phyloP scores from a whole-genome alignment of 2,329 filamentous ascomycete genomes.

The Calonectria honghensis region DNA sequence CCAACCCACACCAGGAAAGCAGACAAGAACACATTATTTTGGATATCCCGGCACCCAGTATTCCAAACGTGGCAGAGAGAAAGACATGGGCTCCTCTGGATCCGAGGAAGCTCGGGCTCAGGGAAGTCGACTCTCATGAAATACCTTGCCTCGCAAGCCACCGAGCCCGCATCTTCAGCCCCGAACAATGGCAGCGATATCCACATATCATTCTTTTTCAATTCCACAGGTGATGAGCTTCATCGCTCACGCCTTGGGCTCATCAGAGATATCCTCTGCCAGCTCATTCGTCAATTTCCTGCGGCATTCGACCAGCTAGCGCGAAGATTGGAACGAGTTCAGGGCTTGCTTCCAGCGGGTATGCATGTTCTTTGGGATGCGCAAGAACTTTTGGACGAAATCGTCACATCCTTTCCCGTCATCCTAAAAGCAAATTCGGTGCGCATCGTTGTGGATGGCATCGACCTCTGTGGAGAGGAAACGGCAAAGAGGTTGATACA shows the following conservation, averaged over 20 bases:
- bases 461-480: constrained; percentile 21
- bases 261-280: constrained; percentile 14
- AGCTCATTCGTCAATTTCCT: constrained; percentile 21
- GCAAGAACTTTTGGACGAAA: constrained; percentile 24
- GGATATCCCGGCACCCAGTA: constrained; percentile 7
- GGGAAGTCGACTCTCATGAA: constrained; percentile 22
- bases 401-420: not conserved
- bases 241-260: constrained; percentile 20
- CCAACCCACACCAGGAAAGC: not conserved
- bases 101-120: constrained; percentile 1
- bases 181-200: not conserved
- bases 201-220: constrained; percentile 5
- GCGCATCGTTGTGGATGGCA: constrained; percentile 12
- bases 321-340: constrained; percentile 2
- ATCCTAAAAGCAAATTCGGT: constrained; percentile 24
- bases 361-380: constrained; percentile 11
- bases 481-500: constrained; percentile 18
- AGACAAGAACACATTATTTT: constrained; percentile 2
- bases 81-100: constrained; percentile 14
- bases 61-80: constrained; percentile 5
- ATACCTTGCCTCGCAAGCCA: constrained; percentile 1
- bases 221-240: not conserved
- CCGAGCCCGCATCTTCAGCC: not conserved
- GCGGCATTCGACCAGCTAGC: constrained; percentile 8
- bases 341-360: not conserved